Percentiles rank a stretch among this genome's conserved stretches.
phyloP scores from a whole-genome alignment of 768 basidiomycete species.

The Chalciporus pseudorubinellus region DNA sequence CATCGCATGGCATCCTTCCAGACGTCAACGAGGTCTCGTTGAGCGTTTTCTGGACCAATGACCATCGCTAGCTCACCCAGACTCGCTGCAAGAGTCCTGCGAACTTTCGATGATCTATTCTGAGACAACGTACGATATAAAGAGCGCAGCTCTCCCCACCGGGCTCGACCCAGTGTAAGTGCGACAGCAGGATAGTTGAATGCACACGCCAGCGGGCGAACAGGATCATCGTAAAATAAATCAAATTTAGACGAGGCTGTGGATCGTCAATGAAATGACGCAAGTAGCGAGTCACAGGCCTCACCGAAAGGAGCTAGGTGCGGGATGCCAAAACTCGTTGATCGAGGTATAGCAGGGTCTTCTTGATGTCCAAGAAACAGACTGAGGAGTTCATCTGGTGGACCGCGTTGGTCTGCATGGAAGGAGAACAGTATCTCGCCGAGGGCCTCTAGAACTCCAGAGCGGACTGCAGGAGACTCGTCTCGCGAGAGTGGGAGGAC shows the following conservation, averaged over 20 bases:
- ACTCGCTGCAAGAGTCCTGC: constrained; percentile 81
- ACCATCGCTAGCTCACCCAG: constrained; percentile 87
- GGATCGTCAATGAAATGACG: constrained; percentile 4
- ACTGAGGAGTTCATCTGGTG: constrained; percentile 69
- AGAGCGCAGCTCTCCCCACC: constrained; percentile 74
- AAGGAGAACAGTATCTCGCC: constrained; percentile 91
- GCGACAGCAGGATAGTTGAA: constrained; percentile 93
- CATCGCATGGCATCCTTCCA: constrained; percentile 61
- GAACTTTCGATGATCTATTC: constrained; percentile 61
- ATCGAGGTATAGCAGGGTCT: constrained; percentile 37
- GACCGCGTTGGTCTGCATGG: constrained; percentile 54
- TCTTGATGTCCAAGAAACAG: constrained; percentile 70
- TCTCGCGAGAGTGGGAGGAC: constrained; percentile 63
- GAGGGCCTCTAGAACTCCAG: constrained; percentile 78
- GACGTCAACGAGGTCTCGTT: constrained; percentile 64
- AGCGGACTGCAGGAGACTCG: constrained; percentile 63
- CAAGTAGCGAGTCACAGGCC: neutral
- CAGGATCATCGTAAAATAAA: constrained; percentile 59
- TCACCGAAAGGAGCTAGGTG: constrained; percentile 17
- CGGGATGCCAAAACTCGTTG: constrained; percentile 7
- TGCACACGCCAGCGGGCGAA: constrained; percentile 75
- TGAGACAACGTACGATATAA: constrained; percentile 64
- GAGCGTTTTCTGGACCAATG: constrained; percentile 67
- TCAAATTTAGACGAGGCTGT: constrained; percentile 34
- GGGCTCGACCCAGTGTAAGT: constrained; percentile 68